Percentiles rank a stretch among this genome's conserved stretches.
Evolutionary conservation across 2,329 filamentous ascomycete genomes (phyloP).

Genomic region (Apiospora arundinis): DNA sequence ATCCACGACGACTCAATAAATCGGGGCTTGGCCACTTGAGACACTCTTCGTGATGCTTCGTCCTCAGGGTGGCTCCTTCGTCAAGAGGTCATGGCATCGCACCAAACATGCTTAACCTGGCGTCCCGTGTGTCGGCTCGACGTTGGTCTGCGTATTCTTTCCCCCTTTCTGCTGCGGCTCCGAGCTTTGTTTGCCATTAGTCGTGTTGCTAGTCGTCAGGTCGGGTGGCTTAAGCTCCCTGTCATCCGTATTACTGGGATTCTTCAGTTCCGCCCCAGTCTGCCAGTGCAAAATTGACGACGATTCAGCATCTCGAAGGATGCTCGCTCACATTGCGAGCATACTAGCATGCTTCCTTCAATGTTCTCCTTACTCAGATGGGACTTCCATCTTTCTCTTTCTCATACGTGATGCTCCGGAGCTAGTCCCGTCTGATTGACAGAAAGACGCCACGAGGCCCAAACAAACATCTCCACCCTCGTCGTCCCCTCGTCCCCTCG

Average conservation of each 20-base stretch:
- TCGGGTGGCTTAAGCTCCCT: constrained; percentile 12
- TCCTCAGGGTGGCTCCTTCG: constrained; percentile 1
- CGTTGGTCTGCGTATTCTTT: neutral
- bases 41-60: constrained; percentile 1
- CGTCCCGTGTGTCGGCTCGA: neutral
- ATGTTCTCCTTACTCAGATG: neutral
- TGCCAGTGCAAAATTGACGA: neutral
- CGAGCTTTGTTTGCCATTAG: neutral
- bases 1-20: constrained; percentile 10
- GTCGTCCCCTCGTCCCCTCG: neutral
- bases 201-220: neutral
- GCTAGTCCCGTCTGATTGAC: neutral
- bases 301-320: constrained; percentile 2
- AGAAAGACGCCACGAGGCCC: neutral
- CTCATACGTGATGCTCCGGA: neutral
- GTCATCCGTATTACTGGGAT: constrained; percentile 16
- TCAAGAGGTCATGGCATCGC: neutral
- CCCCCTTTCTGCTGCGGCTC: neutral
- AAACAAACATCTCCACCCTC: neutral
- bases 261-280: neutral
- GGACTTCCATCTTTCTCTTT: neutral
- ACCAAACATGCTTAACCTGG: neutral
- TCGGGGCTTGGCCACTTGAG: constrained; percentile 8
- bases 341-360: neutral
- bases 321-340: neutral